Conservation (phyloP, 2,329 filamentous ascomycete species). For the Epichloe amarillans region DNA sequence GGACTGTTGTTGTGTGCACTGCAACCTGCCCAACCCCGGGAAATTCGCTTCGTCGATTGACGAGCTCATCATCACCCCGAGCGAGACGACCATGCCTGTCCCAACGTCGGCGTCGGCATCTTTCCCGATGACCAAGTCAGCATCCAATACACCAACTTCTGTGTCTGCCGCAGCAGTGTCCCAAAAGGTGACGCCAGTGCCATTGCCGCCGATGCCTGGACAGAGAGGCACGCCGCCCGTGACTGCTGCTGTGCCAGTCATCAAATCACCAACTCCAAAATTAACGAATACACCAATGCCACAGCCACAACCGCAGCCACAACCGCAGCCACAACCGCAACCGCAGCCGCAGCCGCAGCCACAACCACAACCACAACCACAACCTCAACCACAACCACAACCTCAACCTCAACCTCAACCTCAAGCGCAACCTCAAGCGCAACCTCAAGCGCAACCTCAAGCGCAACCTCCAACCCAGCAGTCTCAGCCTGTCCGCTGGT, state of each 20-base stretch:
- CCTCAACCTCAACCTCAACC: conserved; percentile 8
- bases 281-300: conserved; percentile 6
- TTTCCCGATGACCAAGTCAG: conserved; percentile 2
- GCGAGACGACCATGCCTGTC: conserved; percentile 7
- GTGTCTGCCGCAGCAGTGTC: conserved; percentile 1
- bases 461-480: conserved; percentile 6
- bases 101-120: conserved; percentile 5
- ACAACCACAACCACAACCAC: conserved; percentile 7
- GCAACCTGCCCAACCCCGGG: conserved; percentile 21
- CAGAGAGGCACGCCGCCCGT: conserved; percentile 20
- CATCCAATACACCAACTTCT: conserved; percentile 3
- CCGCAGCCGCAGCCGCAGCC: conserved; percentile 7
- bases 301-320: neutral
- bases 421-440: conserved; percentile 10
- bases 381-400: conserved; percentile 4
- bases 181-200: conserved; percentile 23
- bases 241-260: neutral
- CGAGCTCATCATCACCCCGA: conserved; percentile 9
- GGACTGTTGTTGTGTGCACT: conserved; percentile 39
- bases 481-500: conserved; percentile 15
- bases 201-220: conserved; percentile 22
- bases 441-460: conserved; percentile 10
- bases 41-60: conserved; percentile 15
- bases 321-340: neutral
- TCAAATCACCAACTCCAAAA: conserved; percentile 1